Evolutionary conservation across 805 yeast genomes (phyloP).

Genomic region (Yarrowia deformans): DNA sequence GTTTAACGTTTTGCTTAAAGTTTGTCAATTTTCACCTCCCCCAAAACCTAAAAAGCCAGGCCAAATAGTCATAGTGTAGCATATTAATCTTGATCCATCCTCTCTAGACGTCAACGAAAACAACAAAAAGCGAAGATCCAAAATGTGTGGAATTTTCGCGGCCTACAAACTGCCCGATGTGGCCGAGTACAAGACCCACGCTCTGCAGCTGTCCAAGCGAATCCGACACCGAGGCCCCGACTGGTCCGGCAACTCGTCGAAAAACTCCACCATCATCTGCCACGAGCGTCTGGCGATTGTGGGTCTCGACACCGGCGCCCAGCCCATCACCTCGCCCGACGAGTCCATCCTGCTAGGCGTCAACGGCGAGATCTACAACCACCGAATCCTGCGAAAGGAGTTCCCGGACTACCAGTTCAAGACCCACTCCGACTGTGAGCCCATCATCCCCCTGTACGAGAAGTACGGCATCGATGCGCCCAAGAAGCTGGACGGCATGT

Average conservation of each 20-base stretch:
- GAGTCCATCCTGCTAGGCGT: constrained; percentile 79
- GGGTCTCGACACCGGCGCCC: constrained; percentile 97
- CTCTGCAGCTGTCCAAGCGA: constrained; percentile 86
- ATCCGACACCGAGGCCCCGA: constrained; percentile 99
- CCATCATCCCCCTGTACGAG: constrained; percentile 89
- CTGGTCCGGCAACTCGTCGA: constrained; percentile 89
- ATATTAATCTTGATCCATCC: background rate
- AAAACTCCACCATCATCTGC: constrained; percentile 81
- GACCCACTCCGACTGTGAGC: constrained; percentile 95
- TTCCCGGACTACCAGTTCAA: constrained; percentile 76
- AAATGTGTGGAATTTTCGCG: constrained; percentile 98
- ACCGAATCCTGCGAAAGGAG: constrained; percentile 82
- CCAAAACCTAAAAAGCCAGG: background rate
- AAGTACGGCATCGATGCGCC: constrained; percentile 92
- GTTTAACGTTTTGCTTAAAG: too few species aligned
- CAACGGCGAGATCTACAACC: constrained; percentile 99
- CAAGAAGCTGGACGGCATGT: constrained; percentile 95
- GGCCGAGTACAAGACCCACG: constrained; percentile 81
- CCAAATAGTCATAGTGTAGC: background rate
- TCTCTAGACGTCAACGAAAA: too few species aligned
- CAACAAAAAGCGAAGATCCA: background rate
- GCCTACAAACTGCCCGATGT: constrained; percentile 83
- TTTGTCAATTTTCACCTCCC: constrained; percentile 7
- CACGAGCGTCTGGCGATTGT: constrained; percentile 98
- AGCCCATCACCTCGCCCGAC: constrained; percentile 87